Evolutionary conservation across 2,329 filamentous ascomycete genomes (phyloP).

Genomic region (Blastomyces silverae): DNA sequence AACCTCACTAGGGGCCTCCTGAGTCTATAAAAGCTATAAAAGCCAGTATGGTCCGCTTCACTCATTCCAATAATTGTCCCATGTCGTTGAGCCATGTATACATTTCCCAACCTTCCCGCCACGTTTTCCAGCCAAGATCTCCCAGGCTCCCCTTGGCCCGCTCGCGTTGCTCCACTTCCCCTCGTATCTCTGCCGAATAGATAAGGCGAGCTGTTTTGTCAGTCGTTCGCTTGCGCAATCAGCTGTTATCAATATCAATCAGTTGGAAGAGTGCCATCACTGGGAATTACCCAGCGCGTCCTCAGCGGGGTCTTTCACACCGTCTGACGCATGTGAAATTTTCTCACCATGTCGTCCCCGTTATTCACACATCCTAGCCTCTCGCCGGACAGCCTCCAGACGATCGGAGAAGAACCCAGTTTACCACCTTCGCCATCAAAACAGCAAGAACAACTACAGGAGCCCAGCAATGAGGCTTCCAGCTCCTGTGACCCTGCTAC

Average conservation of each 20-base stretch:
- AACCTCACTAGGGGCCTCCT: not conserved
- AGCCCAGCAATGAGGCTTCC: constrained; percentile 19
- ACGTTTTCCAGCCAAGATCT: constrained; percentile 11
- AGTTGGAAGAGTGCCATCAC: not conserved
- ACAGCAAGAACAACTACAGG: constrained; percentile 1
- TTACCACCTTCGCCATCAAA: constrained; percentile 13
- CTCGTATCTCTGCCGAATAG: not conserved
- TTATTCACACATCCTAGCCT: constrained; percentile 18
- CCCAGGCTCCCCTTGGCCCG: constrained; percentile 8
- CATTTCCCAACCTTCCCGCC: constrained; percentile 12
- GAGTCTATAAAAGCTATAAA: constrained; percentile 13
- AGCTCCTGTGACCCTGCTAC: constrained; percentile 17
- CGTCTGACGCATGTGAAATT: not conserved
- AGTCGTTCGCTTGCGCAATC: not conserved
- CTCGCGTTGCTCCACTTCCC: constrained; percentile 6
- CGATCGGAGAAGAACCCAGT: constrained; percentile 17
- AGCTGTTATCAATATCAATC: not conserved
- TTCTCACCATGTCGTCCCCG: constrained; percentile 14
- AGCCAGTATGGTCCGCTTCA: constrained; percentile 1
- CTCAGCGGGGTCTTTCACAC: not conserved
- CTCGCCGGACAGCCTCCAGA: constrained; percentile 18
- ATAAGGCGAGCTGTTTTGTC: not conserved
- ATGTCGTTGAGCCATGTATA: constrained; percentile 7
- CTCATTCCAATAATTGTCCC: not conserved
- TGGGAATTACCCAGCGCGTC: not conserved